phyloP scores from a whole-genome alignment of 306 rosid genomes.

The Prinsepia uniflora region DNA sequence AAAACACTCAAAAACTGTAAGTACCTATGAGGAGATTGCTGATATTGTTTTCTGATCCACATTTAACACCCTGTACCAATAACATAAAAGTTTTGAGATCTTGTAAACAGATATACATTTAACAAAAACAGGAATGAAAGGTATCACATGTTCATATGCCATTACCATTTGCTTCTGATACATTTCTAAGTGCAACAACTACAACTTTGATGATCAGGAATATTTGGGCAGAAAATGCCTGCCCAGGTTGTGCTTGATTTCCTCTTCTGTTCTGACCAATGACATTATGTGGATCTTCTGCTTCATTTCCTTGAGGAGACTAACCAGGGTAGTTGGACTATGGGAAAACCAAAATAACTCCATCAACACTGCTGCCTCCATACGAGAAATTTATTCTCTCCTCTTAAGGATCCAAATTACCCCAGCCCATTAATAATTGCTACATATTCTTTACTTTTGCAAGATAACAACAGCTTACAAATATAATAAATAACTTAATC shows the following conservation, averaged over 20 bases:
- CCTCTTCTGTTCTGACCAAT: conserved; percentile 48
- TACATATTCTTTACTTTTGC: neutral
- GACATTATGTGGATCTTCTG: conserved; percentile 34
- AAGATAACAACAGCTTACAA: neutral
- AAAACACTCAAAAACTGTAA: conserved; percentile 6
- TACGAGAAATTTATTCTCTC: neutral
- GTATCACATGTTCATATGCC: conserved; percentile 2
- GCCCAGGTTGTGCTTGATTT: conserved; percentile 64
- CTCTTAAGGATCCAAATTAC: neutral
- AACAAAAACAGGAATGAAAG: too few relatives aligned
- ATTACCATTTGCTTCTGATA: conserved; percentile 90
- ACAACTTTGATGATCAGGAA: conserved; percentile 92
- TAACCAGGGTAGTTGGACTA: conserved; percentile 40
- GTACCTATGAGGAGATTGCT: conserved; percentile 80
- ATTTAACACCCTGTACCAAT: conserved; percentile 71
- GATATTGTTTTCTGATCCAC: conserved; percentile 92
- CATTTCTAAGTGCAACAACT: conserved; percentile 81
- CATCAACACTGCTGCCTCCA: neutral
- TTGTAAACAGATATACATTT: too few relatives aligned
- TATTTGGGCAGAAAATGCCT: conserved; percentile 53
- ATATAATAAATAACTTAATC: neutral
- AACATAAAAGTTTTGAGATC: too few relatives aligned
- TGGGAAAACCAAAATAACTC: conserved; percentile 17
- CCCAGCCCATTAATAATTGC: neutral
- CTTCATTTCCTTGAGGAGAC: conserved; percentile 58